Evolutionary conservation across 352 stramenopile genomes (phyloP), one percentile per base, ranked within the genome.

Genomic region (Phytophthora crassamura): DNA sequence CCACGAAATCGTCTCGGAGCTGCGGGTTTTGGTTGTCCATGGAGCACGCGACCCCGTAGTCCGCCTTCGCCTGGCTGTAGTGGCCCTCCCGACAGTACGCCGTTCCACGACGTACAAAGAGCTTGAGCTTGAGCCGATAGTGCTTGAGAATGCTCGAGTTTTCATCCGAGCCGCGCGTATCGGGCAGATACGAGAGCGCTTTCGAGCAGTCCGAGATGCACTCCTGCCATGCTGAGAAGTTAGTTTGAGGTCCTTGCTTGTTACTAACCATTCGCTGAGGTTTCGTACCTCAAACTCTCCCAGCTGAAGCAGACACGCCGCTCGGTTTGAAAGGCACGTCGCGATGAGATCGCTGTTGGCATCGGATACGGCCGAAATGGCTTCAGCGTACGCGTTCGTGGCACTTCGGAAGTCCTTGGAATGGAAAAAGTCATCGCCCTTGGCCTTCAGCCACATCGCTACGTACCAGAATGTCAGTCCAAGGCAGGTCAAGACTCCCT

Each of bases 361-460:
- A 3, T 62, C 63, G 0, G 67, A 2, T 5, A 61, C 68, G 9
- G 80, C 59, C 4, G 64, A 63, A 43, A 93, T 66, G 22, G 84
- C 78, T 45, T 95, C 86, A 10, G 63, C 69, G 59, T 93, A 95
- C 2, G 82, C 86, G 46, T 91, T 93, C 7, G 74, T 69, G 7
- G 86, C 86, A 59, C 86, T 90, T 0, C 68, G 69, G 45, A 80
- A 92, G 57, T 95, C 86, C 9, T 68, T 83, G 2, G 78, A 77
- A 32, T 80, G 81, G 36, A 89, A 93, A 57, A 93, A 95, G 39
- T 93, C 86, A 64, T 93, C 86, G n/a, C 74, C 86, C 62, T 93
- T 93, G 1, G 86, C 86, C 45, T 95, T 95, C n/a, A 95, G 59
- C 86, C 86, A 95, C 60, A 89, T 85, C 7, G 84, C 86, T 95